Base-by-base conservation (phyloP, 2,329 filamentous ascomycete genomes). In the Aspergillus cejpii region DNA sequence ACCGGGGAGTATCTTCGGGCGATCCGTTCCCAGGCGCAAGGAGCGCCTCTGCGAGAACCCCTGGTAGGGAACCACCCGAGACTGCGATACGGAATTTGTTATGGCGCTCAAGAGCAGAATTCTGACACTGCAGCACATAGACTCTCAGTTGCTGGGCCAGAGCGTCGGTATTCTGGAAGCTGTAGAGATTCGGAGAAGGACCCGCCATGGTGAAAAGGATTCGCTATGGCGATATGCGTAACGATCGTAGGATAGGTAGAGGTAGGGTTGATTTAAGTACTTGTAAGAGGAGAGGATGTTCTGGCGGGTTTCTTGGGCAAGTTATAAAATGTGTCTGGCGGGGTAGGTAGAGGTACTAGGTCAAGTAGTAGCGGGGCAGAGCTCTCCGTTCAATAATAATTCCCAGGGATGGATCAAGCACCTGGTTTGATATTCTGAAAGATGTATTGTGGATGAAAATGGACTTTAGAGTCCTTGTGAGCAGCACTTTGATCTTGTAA, bases 21-120 rank as follows among this genome's bases (percentile, higher is more conserved):
- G 64, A 67, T 39, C 70, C 74, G 48, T 73, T 67, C 70, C 70
- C 54, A 61, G 71, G 57, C 15, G 79, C 63, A 20, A 97, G 80
- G 8, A 97, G 80, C 7, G 89, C 89, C 66, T 87, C 81, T 37
- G 89, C 88, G 33, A 98, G 83, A 11, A 84, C 87, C 62, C 88
- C 84, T 45, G 92, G 92, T 37, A 98, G 80, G 12, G 90, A 96
- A 57, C 92, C 92, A 56, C 92, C 92, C 0, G 91, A 97, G 42
- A 97, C 85, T 54, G 83, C 92, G 49, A 98, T 76, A 69, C 94
- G 91, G 78, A 98, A 97, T 64, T 77, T 77, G 52, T 79, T 77
- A 69, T 97, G 92, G 51, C 90, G 86, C 55, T 76, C 73, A 52
- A 97, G 71, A 47, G 89, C 88, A 48, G 83, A 78, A 61, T 83